These are phyloP conservation scores for Suhomyces tanzawaensis DNA, from an alignment of 805 yeast genomes.

Conservation along the genomic window DNA sequence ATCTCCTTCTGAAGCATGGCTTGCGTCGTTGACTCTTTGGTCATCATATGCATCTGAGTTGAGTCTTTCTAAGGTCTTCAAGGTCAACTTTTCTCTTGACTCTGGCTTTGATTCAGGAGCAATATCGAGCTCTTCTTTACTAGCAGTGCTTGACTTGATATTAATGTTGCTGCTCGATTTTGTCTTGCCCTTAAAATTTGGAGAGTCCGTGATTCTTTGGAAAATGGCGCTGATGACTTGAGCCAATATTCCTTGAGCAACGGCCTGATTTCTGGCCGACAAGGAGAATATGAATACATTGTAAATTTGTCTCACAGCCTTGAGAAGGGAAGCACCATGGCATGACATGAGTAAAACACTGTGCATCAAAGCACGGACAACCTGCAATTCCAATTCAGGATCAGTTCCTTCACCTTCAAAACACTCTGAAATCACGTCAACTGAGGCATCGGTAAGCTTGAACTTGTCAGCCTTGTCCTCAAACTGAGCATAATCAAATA, in stretches of 20 bases:
- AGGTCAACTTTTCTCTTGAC: constrained; percentile 44
- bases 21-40: constrained; percentile 48
- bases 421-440: constrained; percentile 78
- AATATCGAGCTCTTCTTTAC: constrained; percentile 11
- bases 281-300: constrained; percentile 85
- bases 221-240: constrained; percentile 87
- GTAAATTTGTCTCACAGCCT: constrained; percentile 91
- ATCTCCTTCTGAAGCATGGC: constrained; percentile 47
- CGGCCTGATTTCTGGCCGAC: constrained; percentile 79
- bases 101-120: constrained; percentile 10
- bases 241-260: constrained; percentile 92
- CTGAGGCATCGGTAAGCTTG: constrained; percentile 73
- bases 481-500: constrained; percentile 82
- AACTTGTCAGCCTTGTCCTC: constrained; percentile 56
- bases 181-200: constrained; percentile 8
- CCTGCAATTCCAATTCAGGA: constrained; percentile 84
- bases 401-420: constrained; percentile 93
- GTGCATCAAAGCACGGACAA: constrained; percentile 85
- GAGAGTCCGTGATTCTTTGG: constrained; percentile 53
- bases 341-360: constrained; percentile 82
- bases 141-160: constrained; percentile 16
- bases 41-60: constrained; percentile 51
- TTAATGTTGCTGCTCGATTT: constrained; percentile 19
- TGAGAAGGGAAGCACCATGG: constrained; percentile 84
- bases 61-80: constrained; percentile 57